These are phyloP conservation scores for Lentinula edodes DNA, from an alignment of 768 basidiomycete genomes.

Conservation along the genomic window DNA sequence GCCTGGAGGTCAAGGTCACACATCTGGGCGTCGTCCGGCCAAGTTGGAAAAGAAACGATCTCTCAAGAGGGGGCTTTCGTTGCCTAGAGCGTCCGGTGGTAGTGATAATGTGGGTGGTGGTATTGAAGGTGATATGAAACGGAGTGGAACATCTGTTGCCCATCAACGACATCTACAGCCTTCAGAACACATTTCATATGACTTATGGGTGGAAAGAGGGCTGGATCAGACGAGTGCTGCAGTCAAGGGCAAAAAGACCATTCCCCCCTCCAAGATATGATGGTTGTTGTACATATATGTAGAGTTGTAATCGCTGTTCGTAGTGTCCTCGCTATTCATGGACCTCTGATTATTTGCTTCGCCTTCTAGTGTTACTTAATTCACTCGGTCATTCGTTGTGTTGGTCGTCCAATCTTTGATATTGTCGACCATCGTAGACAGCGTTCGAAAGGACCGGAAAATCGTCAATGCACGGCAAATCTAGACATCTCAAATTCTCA, in stretches of 20 bases:
- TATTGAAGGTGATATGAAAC: neutral
- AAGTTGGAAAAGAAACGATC: neutral
- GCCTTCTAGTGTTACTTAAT: no score
- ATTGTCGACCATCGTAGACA: no score
- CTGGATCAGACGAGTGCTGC: constrained; percentile 5
- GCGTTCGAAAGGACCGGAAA: no score
- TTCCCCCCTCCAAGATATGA: neutral
- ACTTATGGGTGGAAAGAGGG: constrained; percentile 3
- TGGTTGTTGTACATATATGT: neutral
- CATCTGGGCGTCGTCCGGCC: neutral
- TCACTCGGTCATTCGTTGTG: no score
- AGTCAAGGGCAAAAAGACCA: neutral
- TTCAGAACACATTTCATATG: neutral
- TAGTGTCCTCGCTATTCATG: neutral
- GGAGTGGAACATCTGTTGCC: neutral
- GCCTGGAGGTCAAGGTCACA: neutral
- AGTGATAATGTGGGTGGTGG: neutral
- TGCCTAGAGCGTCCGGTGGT: neutral
- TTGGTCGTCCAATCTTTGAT: no score
- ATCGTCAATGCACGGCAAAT: no score
- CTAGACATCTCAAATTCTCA: no score
- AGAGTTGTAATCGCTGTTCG: neutral
- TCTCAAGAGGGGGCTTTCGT: neutral
- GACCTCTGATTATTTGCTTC: neutral
- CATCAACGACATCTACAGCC: neutral